Evolutionary conservation across 2,329 filamentous ascomycete genomes (phyloP).

Genomic region (Xylariaceae sp.): DNA sequence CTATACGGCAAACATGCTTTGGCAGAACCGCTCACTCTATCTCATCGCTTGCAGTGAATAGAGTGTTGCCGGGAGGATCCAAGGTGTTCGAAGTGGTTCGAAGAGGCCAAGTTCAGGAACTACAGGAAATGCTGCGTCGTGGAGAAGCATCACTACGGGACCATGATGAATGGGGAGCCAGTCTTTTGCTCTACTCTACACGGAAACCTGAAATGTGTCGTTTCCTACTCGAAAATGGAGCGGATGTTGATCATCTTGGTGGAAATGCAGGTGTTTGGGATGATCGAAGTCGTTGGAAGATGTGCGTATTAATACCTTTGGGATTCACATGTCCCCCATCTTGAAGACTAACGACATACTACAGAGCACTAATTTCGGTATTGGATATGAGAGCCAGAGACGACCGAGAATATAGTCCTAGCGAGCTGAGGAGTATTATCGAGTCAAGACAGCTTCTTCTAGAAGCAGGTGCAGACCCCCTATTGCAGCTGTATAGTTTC

Average conservation of each 20-base stretch:
- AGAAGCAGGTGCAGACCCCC: constrained; percentile 1
- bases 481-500: too few relatives aligned
- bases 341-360: too few relatives aligned
- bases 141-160: background rate
- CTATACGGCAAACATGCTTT: background rate
- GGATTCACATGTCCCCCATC: too few relatives aligned
- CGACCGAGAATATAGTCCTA: background rate
- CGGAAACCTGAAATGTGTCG: background rate
- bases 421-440: background rate
- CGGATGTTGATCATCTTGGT: background rate
- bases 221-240: background rate
- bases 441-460: background rate
- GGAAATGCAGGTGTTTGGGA: too few relatives aligned
- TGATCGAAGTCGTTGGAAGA: too few relatives aligned
- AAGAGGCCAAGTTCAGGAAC: background rate
- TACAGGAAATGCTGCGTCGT: background rate
- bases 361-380: too few relatives aligned
- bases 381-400: too few relatives aligned
- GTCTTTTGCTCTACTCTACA: background rate
- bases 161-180: constrained; percentile 1
- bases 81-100: background rate
- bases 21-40: background rate
- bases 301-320: too few relatives aligned
- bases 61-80: background rate
- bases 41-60: background rate